Conservation (phyloP, 2,329 filamentous ascomycete genomes). For the Colletotrichum sp. region DNA sequence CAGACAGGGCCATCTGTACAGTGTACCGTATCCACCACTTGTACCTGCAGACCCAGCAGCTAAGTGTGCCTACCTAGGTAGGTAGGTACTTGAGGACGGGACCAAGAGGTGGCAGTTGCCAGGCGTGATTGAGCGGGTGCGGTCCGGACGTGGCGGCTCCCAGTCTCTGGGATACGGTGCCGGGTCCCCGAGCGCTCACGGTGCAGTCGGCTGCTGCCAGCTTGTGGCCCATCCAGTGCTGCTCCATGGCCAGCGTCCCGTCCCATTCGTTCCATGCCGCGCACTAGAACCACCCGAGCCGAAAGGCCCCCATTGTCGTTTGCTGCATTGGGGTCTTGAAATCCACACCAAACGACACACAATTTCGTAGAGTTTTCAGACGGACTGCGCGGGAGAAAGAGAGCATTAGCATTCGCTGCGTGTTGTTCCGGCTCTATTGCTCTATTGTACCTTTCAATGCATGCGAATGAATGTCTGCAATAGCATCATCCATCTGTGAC, state of each 20-base stretch:
- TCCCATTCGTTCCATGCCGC: neutral
- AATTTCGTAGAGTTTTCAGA: neutral
- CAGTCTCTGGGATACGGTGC: neutral
- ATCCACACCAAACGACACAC: neutral
- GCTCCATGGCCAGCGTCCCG: neutral
- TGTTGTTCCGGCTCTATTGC: neutral
- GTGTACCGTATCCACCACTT: neutral
- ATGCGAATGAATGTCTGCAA: neutral
- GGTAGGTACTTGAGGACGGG: neutral
- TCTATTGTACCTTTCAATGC: neutral
- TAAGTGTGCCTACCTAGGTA: neutral
- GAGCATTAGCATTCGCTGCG: neutral
- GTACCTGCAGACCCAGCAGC: neutral
- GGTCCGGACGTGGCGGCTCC: neutral
- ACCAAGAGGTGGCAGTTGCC: neutral
- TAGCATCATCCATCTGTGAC: neutral
- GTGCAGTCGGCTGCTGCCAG: neutral
- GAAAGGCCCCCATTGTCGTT: neutral
- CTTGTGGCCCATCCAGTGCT: neutral
- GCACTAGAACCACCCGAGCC: slow-evolving; percentile 1
- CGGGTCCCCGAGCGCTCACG: neutral
- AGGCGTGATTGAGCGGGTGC: neutral
- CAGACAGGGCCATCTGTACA: neutral
- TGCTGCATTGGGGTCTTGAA: neutral
- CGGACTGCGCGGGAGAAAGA: neutral